Conservation (phyloP, 495 filamentous ascomycete species). For the Neurospora tetraspora region DNA sequence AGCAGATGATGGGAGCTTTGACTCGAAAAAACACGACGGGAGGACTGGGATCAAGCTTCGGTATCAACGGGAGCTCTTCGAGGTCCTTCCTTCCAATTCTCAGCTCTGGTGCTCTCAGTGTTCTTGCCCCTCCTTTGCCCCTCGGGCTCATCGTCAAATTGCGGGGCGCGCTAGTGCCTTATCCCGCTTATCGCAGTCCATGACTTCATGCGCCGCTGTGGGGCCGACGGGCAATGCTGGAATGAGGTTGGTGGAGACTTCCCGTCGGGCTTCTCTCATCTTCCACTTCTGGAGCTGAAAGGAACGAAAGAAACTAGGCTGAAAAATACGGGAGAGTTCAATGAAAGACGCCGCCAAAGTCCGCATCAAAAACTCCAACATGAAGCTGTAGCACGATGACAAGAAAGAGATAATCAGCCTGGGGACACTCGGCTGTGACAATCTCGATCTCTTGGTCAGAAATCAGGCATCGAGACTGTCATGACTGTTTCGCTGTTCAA, state of each 20-base stretch:
- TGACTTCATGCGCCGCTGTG: constrained; percentile 18
- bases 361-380: neutral
- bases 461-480: constrained; percentile 6
- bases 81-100: neutral
- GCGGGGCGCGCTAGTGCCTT: constrained; percentile 15
- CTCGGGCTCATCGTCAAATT: constrained; percentile 2
- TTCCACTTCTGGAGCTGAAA: neutral
- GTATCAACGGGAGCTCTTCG: neutral
- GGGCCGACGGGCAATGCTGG: neutral
- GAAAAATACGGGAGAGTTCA: neutral
- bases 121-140: constrained; percentile 3
- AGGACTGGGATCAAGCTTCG: neutral
- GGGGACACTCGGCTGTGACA: no score
- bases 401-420: neutral
- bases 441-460: neutral
- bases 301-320: neutral
- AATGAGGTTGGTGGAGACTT: neutral
- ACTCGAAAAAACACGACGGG: neutral
- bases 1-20: neutral
- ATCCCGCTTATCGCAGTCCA: constrained; percentile 21
- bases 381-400: neutral
- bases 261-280: neutral
- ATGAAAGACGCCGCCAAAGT: neutral
- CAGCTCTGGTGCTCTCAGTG: neutral
- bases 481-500: neutral